phyloP scores from a whole-genome alignment of 768 basidiomycete genomes.

The Amanita jacksonii region DNA sequence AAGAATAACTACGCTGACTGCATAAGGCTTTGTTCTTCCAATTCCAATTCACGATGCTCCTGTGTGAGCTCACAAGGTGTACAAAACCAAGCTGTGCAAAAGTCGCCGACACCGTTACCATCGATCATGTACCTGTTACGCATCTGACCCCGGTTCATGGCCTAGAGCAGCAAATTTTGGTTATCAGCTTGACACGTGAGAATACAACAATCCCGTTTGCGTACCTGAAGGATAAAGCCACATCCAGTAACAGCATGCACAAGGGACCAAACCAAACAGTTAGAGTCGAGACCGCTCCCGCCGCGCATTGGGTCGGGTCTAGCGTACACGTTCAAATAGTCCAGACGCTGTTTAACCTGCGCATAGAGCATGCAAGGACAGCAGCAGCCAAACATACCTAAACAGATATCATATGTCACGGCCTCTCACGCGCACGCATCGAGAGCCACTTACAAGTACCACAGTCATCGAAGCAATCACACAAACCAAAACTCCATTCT shows the following conservation, averaged over 20 bases:
- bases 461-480: constrained; percentile 21
- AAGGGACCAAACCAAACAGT: constrained; percentile 24
- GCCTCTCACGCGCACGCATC: too few species aligned
- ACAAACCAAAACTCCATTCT: constrained; percentile 26
- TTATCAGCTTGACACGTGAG: too few species aligned
- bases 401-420: neutral
- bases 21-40: constrained; percentile 27
- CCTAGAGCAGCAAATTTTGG: constrained; percentile 9
- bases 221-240: constrained; percentile 32
- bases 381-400: constrained; percentile 30
- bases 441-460: constrained; percentile 25
- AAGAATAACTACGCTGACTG: too few species aligned
- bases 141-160: constrained; percentile 21
- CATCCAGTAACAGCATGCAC: constrained; percentile 20
- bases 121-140: constrained; percentile 39
- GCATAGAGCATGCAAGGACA: constrained; percentile 34
- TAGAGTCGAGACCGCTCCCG: constrained; percentile 16
- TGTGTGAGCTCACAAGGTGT: constrained; percentile 32
- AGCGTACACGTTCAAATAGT: constrained; percentile 27
- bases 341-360: constrained; percentile 29
- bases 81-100: constrained; percentile 28
- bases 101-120: constrained; percentile 33
- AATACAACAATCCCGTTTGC: too few species aligned
- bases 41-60: constrained; percentile 29
- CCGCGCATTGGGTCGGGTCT: constrained; percentile 28